These are phyloP conservation scores for Globisporangium apiculatum DNA, from an alignment of 352 stramenopile genomes.

Conservation along the genomic window DNA sequence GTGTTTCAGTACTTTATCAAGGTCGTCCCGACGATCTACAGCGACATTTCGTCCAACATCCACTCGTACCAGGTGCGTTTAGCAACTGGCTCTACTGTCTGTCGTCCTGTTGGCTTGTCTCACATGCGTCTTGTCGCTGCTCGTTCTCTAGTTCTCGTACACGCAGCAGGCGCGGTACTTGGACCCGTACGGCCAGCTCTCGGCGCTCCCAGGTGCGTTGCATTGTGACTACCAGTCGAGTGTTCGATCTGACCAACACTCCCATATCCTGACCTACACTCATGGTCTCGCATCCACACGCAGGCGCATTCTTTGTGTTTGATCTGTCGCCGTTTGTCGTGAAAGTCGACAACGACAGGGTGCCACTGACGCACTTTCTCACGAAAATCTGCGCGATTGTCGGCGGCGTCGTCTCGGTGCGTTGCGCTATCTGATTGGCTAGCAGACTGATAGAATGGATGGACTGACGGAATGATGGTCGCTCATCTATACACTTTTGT, in stretches of 20 bases:
- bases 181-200: slow-evolving; percentile 55
- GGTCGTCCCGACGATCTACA: slow-evolving; percentile 83
- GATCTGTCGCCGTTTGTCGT: slow-evolving; percentile 84
- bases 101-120: neutral
- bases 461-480: neutral
- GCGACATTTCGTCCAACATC: slow-evolving; percentile 54
- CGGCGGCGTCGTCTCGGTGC: slow-evolving; percentile 75
- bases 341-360: slow-evolving; percentile 73
- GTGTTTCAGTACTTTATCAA: slow-evolving; percentile 89
- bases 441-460: too few species aligned
- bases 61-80: slow-evolving; percentile 58
- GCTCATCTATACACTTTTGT: neutral
- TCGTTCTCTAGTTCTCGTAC: slow-evolving; percentile 53
- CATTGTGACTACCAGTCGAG: neutral
- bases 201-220: slow-evolving; percentile 47
- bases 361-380: slow-evolving; percentile 82
- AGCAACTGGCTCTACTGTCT: neutral
- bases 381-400: slow-evolving; percentile 81
- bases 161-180: slow-evolving; percentile 78
- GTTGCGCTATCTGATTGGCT: slow-evolving; percentile 1
- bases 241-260: too few species aligned
- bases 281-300: neutral
- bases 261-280: neutral
- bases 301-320: slow-evolving; percentile 81
- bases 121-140: too few species aligned